Evolutionary conservation across 176 grass and related monocot species (phyloP).

Genomic region (Carex scoparia): DNA sequence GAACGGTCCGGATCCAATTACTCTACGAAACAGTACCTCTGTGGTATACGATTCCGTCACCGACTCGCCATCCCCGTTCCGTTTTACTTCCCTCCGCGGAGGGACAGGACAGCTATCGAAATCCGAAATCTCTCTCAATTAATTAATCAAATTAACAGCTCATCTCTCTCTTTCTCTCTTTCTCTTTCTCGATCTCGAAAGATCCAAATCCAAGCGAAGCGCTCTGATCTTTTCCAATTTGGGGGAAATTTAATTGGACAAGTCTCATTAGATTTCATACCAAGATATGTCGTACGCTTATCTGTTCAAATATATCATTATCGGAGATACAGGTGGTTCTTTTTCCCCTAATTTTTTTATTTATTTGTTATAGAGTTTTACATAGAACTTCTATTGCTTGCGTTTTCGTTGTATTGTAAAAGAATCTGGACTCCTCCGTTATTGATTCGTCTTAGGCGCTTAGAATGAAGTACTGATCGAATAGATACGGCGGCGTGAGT

Average conservation of each 20-base stretch:
- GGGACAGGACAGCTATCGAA: not conserved
- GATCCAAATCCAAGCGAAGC: not conserved
- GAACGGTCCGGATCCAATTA: too few species aligned
- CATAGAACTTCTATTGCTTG: not conserved
- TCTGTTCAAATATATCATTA: conserved; percentile 99
- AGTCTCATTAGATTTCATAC: not conserved
- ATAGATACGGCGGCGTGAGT: not conserved
- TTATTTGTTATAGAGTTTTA: not conserved
- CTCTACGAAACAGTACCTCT: too few species aligned
- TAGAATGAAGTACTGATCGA: not conserved
- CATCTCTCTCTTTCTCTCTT: conserved; percentile 8
- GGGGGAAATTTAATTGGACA: not conserved
- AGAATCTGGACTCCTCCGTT: not conserved
- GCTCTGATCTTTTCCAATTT: not conserved
- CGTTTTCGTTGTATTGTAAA: not conserved
- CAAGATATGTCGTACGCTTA: conserved; percentile 85
- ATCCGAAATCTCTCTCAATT: not conserved
- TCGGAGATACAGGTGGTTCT: conserved; percentile 74
- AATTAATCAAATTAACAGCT: not conserved
- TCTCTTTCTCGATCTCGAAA: conserved; percentile 1
- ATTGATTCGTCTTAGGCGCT: not conserved
- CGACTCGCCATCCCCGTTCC: conserved; percentile 1
- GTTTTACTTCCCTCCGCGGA: conserved; percentile 17
- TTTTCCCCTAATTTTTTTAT: not conserved
- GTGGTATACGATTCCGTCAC: not conserved